These are phyloP conservation scores for Grigorovia transvaalensis DNA, from an alignment of 805 yeast species.

Conservation along the genomic window DNA sequence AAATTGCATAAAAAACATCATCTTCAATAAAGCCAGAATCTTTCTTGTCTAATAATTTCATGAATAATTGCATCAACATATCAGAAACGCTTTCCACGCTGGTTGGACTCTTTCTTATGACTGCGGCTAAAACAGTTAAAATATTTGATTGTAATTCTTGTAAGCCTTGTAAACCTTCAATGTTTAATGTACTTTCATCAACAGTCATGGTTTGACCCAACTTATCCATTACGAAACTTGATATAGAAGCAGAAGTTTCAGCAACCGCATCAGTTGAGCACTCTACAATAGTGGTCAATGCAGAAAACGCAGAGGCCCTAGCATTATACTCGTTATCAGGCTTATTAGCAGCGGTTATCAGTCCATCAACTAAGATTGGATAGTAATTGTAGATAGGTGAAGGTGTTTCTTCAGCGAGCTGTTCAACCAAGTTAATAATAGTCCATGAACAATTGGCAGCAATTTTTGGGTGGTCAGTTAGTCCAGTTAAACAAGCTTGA, in stretches of 20 bases:
- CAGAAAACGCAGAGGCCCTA: conserved; percentile 95
- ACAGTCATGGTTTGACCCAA: conserved; percentile 58
- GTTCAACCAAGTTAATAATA: conserved; percentile 82
- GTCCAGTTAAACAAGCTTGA: conserved; percentile 66
- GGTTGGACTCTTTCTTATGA: conserved; percentile 68
- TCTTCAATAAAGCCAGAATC: conserved; percentile 75
- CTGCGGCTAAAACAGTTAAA: conserved; percentile 67
- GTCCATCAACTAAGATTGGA: conserved; percentile 53
- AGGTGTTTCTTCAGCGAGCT: conserved; percentile 41
- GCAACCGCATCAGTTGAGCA: conserved; percentile 63
- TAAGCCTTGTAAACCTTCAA: conserved; percentile 66
- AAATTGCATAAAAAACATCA: conserved; percentile 84
- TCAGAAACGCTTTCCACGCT: conserved; percentile 65
- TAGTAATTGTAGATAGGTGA: conserved; percentile 70
- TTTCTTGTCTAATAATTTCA: conserved; percentile 53
- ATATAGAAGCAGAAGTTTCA: conserved; percentile 59
- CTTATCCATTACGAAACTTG: conserved; percentile 62
- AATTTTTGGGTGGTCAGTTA: conserved; percentile 85
- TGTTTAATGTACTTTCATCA: conserved; percentile 46
- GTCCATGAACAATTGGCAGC: conserved; percentile 98
- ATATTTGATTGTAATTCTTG: conserved; percentile 83
- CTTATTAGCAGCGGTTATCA: conserved; percentile 59
- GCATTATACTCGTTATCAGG: conserved; percentile 77
- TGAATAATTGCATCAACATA: conserved; percentile 70
- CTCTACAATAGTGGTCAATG: conserved; percentile 70